Evolutionary conservation across 2,329 filamentous ascomycete genomes (phyloP), one percentile per base, ranked within the genome.

Genomic region (Aureobasidium sp.): DNA sequence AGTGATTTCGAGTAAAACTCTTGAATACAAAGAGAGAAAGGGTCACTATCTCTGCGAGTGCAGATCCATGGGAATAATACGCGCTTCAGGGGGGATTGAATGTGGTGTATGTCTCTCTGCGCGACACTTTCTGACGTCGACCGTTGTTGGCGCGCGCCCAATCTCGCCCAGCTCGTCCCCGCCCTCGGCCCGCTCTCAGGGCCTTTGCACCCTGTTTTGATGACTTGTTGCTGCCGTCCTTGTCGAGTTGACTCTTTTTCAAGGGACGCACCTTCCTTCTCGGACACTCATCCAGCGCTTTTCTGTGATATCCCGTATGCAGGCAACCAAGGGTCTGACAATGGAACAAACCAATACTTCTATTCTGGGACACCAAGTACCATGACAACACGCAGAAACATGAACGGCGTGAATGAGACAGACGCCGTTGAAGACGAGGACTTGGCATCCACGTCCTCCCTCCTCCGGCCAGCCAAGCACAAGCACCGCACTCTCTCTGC

Each of bases 41-140:
- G 22, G 34, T 32, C 25, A 27, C 48, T 51, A 51, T 40, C 22
- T 34, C 19, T 22, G 17, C 16, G 6, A 12, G 3, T 24, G 48
- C 48, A 32, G 48, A 51, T 50, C 34, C 35, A 29, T 37, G 45
- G 22, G 17, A 44, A 8, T 7, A 49, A 49, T 40, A 41, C 48
- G 48, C 48, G 48, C 48, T 51, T 37, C 19, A 16, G 19, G 48
- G 48, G 35, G 34, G 8, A n/a, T 21, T 6, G 24, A n/a, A n/a
- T n/a, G n/a, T n/a, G n/a, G 32, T 12, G n/a, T 17, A 25, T 50
- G 47, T 51, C 37, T 51, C 27, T 41, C 19, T 41, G 24, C 48
- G 48, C 48, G 48, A 51, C 48, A 51, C 35, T 51, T 50, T 51
- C n/a, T 51, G 48, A 51, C 48, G 48, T 50, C 35, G 27, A 19